Percentiles rank a stretch among this genome's conserved stretches.
Conservation (phyloP, 352 stramenopile genomes). For the Globisporangium mamillatum region DNA sequence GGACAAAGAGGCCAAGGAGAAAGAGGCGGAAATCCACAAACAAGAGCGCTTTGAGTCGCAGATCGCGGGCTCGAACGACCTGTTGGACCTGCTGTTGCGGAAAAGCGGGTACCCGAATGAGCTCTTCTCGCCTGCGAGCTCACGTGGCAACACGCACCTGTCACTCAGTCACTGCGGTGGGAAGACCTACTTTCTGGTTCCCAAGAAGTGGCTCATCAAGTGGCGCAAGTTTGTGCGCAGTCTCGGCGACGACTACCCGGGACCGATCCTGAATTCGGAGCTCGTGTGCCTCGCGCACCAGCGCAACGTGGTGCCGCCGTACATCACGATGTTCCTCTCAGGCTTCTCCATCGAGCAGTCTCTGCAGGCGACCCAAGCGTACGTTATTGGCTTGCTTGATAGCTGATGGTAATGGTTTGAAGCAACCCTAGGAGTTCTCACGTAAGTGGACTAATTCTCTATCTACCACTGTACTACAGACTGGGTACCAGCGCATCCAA, state of each 20-base stretch:
- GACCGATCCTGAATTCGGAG: constrained; percentile 77
- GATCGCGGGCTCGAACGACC: constrained; percentile 57
- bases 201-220: constrained; percentile 80
- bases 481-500: constrained; percentile 45
- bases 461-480: constrained; percentile 19
- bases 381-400: constrained; percentile 17
- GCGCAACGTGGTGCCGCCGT: constrained; percentile 72
- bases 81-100: constrained; percentile 70
- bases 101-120: constrained; percentile 79
- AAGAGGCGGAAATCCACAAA: constrained; percentile 49
- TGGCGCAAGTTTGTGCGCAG: constrained; percentile 79
- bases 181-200: constrained; percentile 80
- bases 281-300: constrained; percentile 80
- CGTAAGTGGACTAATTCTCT: background rate
- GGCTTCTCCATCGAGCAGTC: constrained; percentile 79
- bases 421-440: background rate
- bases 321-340: constrained; percentile 86
- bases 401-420: background rate
- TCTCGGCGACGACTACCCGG: constrained; percentile 48
- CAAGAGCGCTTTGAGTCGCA: constrained; percentile 60
- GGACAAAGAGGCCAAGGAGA: constrained; percentile 52
- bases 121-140: constrained; percentile 65
- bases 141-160: constrained; percentile 47
- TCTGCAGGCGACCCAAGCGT: constrained; percentile 71
- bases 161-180: constrained; percentile 40